Evolutionary conservation across 2,329 filamentous ascomycete species (phyloP).

Genomic region (Fusarium sacchari): DNA sequence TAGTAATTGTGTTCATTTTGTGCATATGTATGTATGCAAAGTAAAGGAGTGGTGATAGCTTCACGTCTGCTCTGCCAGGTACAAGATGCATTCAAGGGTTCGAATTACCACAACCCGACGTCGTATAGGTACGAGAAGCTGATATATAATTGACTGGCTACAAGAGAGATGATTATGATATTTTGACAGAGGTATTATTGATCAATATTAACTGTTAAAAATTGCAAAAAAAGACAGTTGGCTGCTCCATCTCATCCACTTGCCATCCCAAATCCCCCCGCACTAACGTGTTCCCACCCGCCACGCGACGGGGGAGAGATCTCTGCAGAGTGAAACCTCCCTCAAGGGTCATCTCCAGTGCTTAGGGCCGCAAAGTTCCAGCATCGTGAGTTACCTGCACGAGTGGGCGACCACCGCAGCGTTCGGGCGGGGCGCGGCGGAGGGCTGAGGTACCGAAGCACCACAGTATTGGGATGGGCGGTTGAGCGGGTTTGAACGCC

Average conservation of each 20-base stretch:
- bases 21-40: background rate
- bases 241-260: conserved; percentile 63
- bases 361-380: conserved; percentile 66
- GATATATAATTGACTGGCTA: background rate
- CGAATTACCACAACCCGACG: background rate
- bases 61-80: background rate
- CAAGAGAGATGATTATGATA: background rate
- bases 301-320: conserved; percentile 75
- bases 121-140: background rate
- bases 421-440: conserved; percentile 74
- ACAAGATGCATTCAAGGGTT: background rate
- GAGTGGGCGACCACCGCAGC: conserved; percentile 73
- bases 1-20: background rate
- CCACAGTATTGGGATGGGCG: conserved; percentile 59
- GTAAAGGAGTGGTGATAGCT: conserved; percentile 11
- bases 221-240: conserved; percentile 55
- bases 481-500: conserved; percentile 63
- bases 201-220: conserved; percentile 8
- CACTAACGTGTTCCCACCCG: conserved; percentile 74
- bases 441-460: conserved; percentile 55
- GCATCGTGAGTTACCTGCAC: conserved; percentile 73
- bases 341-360: conserved; percentile 76
- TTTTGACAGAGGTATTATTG: background rate
- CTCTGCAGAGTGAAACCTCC: conserved; percentile 79
- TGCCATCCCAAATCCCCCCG: conserved; percentile 65